Evolutionary conservation across 1,284 basidiomycete species (phyloP).

Genomic region (Marasmius oreades): DNA sequence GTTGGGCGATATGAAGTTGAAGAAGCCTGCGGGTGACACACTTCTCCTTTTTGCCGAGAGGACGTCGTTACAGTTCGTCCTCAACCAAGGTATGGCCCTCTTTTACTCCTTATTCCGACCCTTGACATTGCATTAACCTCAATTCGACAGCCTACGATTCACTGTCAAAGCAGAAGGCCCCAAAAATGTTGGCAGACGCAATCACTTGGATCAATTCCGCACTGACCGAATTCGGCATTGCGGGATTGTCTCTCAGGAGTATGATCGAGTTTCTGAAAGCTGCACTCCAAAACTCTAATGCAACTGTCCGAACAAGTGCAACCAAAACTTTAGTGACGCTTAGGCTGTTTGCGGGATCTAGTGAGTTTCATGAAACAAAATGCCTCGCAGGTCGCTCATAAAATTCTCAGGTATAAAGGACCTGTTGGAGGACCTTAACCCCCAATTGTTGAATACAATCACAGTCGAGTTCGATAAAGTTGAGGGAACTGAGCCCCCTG

Average conservation of each 20-base stretch:
- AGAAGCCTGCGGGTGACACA: conserved; percentile 94
- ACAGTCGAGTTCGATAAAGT: conserved; percentile 92
- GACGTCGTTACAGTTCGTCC: conserved; percentile 91
- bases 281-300: conserved; percentile 91
- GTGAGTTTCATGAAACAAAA: conserved; percentile 44
- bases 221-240: conserved; percentile 90
- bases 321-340: conserved; percentile 92
- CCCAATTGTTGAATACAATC: conserved; percentile 91
- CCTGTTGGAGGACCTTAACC: conserved; percentile 92
- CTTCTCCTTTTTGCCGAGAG: conserved; percentile 85
- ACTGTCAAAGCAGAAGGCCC: conserved; percentile 91
- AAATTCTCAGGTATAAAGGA: conserved; percentile 73
- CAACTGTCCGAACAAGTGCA: conserved; percentile 91
- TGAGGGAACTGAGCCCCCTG: conserved; percentile 76
- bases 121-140: conserved; percentile 3
- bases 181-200: conserved; percentile 94
- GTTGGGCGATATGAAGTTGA: conserved; percentile 94
- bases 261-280: conserved; percentile 91
- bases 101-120: conserved; percentile 6
- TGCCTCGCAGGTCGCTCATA: not conserved
- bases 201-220: conserved; percentile 87
- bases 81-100: conserved; percentile 73
- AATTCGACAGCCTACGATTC: conserved; percentile 79
- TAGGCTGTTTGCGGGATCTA: conserved; percentile 86
- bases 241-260: conserved; percentile 79